phyloP scores from a whole-genome alignment of 164 flowering plant species.

The Vitis amurensis region DNA sequence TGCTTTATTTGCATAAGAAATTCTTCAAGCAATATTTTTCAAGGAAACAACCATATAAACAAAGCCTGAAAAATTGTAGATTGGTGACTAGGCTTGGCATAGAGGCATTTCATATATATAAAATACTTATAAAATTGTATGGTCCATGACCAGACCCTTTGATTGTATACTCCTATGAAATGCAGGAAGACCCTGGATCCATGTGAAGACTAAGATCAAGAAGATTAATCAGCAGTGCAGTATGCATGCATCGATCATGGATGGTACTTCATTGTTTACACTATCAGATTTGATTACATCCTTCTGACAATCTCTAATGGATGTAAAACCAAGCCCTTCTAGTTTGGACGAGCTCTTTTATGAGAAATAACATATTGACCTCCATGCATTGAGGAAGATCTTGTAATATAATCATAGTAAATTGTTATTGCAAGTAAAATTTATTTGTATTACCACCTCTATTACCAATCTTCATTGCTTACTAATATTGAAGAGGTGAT shows the following conservation, averaged over 20 bases:
- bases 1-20: too few species aligned
- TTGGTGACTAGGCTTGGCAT: neutral
- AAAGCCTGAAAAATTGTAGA: slow-evolving; percentile 1
- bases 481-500: too few species aligned
- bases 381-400: too few species aligned
- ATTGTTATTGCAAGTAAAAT: too few species aligned
- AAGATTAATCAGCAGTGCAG: slow-evolving; percentile 80
- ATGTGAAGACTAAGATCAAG: slow-evolving; percentile 67
- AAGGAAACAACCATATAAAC: neutral
- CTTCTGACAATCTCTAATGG: neutral
- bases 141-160: too few species aligned
- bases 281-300: neutral
- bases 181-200: slow-evolving; percentile 85
- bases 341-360: too few species aligned
- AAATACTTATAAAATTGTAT: neutral
- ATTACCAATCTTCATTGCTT: too few species aligned
- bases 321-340: neutral
- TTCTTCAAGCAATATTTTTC: too few species aligned
- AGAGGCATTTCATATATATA: neutral
- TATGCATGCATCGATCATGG: slow-evolving; percentile 54
- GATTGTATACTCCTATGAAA: slow-evolving; percentile 3
- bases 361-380: too few species aligned
- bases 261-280: slow-evolving; percentile 42
- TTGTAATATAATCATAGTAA: too few species aligned
- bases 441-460: too few species aligned